Conservation (phyloP, 2,329 filamentous ascomycete species). For the Elsinoe batatas region DNA sequence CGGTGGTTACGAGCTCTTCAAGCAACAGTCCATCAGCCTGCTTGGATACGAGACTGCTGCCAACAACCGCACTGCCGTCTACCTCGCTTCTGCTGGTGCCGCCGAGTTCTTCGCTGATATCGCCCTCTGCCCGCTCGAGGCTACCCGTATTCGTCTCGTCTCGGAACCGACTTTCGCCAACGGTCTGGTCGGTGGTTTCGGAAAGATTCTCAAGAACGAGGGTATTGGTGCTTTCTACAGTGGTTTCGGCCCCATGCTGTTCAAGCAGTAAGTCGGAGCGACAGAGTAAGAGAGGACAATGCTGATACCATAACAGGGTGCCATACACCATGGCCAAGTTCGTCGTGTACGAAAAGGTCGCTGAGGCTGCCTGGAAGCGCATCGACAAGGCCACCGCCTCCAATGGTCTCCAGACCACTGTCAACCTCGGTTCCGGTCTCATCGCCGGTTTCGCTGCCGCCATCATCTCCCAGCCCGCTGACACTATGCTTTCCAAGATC, state of each 20-base stretch:
- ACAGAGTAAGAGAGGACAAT: background rate
- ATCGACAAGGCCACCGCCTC: slow-evolving; percentile 64
- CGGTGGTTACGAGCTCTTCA: slow-evolving; percentile 93
- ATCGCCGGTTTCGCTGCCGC: slow-evolving; percentile 81
- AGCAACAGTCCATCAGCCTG: slow-evolving; percentile 75
- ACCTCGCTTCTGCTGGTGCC: slow-evolving; percentile 55
- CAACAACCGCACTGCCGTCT: slow-evolving; percentile 71
- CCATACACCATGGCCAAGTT: slow-evolving; percentile 95
- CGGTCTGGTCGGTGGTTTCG: slow-evolving; percentile 68
- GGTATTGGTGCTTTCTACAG: slow-evolving; percentile 82
- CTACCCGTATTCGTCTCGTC: slow-evolving; percentile 86
- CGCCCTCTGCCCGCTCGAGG: slow-evolving; percentile 83
- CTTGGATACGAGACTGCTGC: slow-evolving; percentile 67
- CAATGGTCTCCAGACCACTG: slow-evolving; percentile 59
- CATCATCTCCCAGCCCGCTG: slow-evolving; percentile 77
- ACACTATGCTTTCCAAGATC: slow-evolving; percentile 92
- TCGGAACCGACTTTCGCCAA: slow-evolving; percentile 77
- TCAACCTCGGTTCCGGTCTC: slow-evolving; percentile 79
- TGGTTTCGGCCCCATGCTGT: slow-evolving; percentile 78
- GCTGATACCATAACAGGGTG: slow-evolving; percentile 44
- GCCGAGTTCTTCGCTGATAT: slow-evolving; percentile 65
- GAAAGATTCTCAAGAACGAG: slow-evolving; percentile 74
- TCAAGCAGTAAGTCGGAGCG: slow-evolving; percentile 56
- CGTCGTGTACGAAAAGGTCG: slow-evolving; percentile 84
- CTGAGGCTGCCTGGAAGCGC: slow-evolving; percentile 58